Evolutionary conservation across 345 rosid species (phyloP).

Genomic region (Lenwebbia sp.): DNA sequence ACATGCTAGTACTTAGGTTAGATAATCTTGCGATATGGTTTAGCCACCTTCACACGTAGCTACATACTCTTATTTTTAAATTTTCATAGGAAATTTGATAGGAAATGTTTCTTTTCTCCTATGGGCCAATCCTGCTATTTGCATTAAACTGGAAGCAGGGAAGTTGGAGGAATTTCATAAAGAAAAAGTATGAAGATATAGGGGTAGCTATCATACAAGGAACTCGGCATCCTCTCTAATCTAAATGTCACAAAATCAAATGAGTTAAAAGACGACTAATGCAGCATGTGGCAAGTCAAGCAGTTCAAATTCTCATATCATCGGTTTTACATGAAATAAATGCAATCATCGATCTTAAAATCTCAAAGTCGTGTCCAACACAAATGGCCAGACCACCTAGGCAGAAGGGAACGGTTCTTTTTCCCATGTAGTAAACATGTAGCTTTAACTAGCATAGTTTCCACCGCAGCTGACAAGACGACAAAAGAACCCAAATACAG

Average conservation of each 20-base stretch:
- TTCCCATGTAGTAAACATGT: background rate
- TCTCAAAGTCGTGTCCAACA: background rate
- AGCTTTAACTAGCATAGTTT: background rate
- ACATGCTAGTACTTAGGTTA: background rate
- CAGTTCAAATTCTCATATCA: background rate
- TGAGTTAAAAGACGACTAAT: background rate
- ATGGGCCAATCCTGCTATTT: background rate
- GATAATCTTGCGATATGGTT: background rate
- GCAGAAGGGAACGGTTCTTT: background rate
- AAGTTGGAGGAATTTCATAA: background rate
- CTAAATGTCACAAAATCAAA: background rate
- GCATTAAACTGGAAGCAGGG: background rate
- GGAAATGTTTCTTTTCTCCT: background rate
- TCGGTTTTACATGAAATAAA: background rate
- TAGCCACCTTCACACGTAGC: background rate
- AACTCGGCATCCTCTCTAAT: background rate
- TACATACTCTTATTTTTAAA: background rate
- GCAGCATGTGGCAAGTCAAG: background rate
- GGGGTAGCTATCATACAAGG: background rate
- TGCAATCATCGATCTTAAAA: background rate
- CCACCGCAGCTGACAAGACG: background rate
- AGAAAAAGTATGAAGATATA: background rate
- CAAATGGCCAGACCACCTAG: background rate
- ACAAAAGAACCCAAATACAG: background rate
- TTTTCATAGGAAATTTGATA: background rate